Percentiles rank a stretch among this genome's conserved stretches.
phyloP scores from a whole-genome alignment of 164 flowering plant species.

The Macadamia tetraphylla region DNA sequence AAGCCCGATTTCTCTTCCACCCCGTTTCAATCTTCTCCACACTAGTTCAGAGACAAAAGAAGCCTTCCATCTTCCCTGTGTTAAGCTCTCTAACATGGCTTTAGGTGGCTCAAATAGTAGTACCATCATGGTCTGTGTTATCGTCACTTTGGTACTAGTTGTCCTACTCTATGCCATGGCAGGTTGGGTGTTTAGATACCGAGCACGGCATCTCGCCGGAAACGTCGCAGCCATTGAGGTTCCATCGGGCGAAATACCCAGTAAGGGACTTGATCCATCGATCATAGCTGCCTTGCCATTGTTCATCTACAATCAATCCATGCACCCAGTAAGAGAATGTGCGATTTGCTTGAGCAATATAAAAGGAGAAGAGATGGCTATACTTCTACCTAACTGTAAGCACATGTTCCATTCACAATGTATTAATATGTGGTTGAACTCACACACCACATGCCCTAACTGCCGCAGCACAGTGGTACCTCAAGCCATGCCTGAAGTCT shows the following conservation, averaged over 20 bases:
- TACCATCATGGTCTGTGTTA: no score
- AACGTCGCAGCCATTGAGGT: no score
- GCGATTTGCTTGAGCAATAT: conserved; percentile 47
- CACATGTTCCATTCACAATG: conserved; percentile 54
- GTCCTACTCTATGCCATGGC: no score
- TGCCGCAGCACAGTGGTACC: conserved; percentile 52
- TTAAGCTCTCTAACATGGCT: no score
- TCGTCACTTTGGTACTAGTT: no score
- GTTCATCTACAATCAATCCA: conserved; percentile 15
- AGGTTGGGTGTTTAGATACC: no score
- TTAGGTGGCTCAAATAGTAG: no score
- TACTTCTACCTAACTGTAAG: conserved; percentile 46
- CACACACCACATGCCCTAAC: conserved; percentile 44
- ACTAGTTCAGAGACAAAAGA: no score
- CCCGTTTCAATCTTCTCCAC: no score
- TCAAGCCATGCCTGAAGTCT: neutral
- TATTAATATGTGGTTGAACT: conserved; percentile 44
- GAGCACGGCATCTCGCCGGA: no score
- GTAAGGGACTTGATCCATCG: conserved; percentile 27
- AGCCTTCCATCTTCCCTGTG: no score
- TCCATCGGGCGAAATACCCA: neutral
- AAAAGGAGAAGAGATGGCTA: conserved; percentile 35
- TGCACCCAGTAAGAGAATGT: conserved; percentile 16
- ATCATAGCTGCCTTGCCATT: conserved; percentile 35
- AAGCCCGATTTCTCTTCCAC: no score